Conservation (phyloP, 2,329 filamentous ascomycete species). For the Lecanosticta acicola region DNA sequence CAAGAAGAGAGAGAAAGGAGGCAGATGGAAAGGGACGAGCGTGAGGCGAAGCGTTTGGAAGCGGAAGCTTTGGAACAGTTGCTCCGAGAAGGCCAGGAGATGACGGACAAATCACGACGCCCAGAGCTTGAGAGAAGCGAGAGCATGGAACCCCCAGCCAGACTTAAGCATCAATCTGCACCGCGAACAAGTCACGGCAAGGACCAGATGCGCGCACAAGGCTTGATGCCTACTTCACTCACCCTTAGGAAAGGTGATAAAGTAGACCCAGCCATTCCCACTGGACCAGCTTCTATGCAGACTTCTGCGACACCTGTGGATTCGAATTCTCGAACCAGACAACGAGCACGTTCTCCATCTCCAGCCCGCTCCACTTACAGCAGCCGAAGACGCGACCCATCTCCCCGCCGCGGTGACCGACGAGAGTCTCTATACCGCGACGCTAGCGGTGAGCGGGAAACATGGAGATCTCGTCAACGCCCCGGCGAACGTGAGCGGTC, state of each 20-base stretch:
- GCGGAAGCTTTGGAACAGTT: constrained; percentile 51
- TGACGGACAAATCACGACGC: constrained; percentile 48
- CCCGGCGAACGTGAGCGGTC: constrained; percentile 17
- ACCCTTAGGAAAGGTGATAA: constrained; percentile 29
- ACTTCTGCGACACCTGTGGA: not conserved
- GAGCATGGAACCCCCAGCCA: constrained; percentile 37
- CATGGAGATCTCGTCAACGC: constrained; percentile 28
- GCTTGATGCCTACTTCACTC: constrained; percentile 30
- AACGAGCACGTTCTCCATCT: constrained; percentile 25
- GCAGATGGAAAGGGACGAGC: constrained; percentile 35
- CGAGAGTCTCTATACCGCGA: constrained; percentile 27
- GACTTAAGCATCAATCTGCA: constrained; percentile 26
- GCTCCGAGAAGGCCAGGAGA: constrained; percentile 50
- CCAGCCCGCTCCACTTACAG: constrained; percentile 24
- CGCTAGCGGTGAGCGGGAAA: constrained; percentile 30
- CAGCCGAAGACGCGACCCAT: constrained; percentile 23
- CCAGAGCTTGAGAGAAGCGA: constrained; percentile 46
- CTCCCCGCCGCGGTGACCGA: constrained; percentile 18
- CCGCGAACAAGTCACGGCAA: constrained; percentile 22
- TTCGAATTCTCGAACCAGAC: not conserved
- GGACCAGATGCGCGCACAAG: constrained; percentile 29
- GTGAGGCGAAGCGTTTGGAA: constrained; percentile 52
- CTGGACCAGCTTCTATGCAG: constrained; percentile 8
- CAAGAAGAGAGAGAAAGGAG: constrained; percentile 43
- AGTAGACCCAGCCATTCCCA: constrained; percentile 11